A percentile compares a stretch with the other conserved stretches of the same genome.
Evolutionary conservation across 345 rosid genomes (phyloP).

Genomic region (Eucalyptus tenuipes): DNA sequence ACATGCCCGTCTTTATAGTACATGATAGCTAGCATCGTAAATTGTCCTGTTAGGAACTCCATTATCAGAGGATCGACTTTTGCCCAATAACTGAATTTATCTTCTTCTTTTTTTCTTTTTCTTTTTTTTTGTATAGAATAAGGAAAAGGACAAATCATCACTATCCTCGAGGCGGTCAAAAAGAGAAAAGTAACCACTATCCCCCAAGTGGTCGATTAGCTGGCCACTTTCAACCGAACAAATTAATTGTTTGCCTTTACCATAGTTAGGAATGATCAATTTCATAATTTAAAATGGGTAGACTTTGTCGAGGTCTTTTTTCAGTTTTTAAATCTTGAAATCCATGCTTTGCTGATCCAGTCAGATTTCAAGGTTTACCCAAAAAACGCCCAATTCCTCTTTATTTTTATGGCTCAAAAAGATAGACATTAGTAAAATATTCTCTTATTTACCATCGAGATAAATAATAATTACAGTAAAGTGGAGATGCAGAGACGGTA

Average conservation of each 20-base stretch:
- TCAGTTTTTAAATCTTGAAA: background rate
- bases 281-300: background rate
- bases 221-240: background rate
- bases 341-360: background rate
- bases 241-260: background rate
- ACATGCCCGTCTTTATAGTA: background rate
- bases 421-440: background rate
- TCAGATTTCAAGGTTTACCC: fast-evolving
- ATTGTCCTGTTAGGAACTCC: background rate
- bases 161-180: background rate
- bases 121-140: background rate
- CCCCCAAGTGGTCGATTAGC: background rate
- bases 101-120: background rate
- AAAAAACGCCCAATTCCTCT: background rate
- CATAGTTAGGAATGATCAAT: background rate
- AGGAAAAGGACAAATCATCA: background rate
- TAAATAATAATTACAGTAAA: background rate
- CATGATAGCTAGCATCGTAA: background rate
- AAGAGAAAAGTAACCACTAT: background rate
- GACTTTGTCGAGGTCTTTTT: background rate
- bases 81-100: background rate
- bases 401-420: background rate
- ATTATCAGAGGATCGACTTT: background rate
- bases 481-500: background rate
- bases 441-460: background rate